Percentiles rank a stretch among this genome's conserved stretches.
These are phyloP conservation scores for Ophiostoma angusticollis DNA, from an alignment of 2,329 filamentous ascomycete genomes.

Conservation along the genomic window DNA sequence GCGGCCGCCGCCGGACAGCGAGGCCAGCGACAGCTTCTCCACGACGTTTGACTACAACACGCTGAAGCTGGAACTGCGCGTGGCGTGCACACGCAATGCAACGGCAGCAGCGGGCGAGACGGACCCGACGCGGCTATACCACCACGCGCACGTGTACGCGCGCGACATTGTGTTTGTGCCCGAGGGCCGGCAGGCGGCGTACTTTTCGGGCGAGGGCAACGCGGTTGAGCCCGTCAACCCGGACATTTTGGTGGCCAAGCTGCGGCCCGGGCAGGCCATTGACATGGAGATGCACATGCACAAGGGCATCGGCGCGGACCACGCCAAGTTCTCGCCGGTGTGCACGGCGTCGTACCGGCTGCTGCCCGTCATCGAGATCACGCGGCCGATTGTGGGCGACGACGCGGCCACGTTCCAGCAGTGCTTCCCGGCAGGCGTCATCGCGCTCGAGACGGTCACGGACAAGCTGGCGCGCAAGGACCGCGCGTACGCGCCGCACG, in stretches of 20 bases:
- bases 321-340: constrained; percentile 94
- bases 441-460: constrained; percentile 63
- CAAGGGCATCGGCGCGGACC: constrained; percentile 86
- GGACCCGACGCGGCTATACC: constrained; percentile 74
- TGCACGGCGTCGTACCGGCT: constrained; percentile 89
- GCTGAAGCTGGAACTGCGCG: constrained; percentile 60
- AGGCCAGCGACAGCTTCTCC: constrained; percentile 28
- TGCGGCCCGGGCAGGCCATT: constrained; percentile 81
- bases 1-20: constrained; percentile 52
- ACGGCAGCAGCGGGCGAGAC: constrained; percentile 59
- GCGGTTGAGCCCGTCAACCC: constrained; percentile 71
- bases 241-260: constrained; percentile 85
- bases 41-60: constrained; percentile 73
- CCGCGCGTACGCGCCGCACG: constrained; percentile 58
- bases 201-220: constrained; percentile 55
- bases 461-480: constrained; percentile 48
- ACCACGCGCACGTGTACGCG: constrained; percentile 74
- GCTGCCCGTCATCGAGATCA: constrained; percentile 76
- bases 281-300: constrained; percentile 83
- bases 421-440: constrained; percentile 85
- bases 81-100: constrained; percentile 68
- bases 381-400: constrained; percentile 66
- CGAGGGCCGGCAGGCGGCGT: constrained; percentile 56
- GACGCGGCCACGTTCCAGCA: constrained; percentile 81
- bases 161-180: constrained; percentile 65